Evolutionary conservation across 176 grass and related monocot genomes (phyloP).

Genomic region (barley (Hordeum vulgare)): MorexV3_pseudomolecules_assembly NC_058522.1:522336069-522336568

Average conservation of each 20-base stretch:
- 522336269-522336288: background rate
- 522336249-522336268: background rate
- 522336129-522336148: background rate
- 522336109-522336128: background rate
- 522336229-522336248: slow-evolving; percentile 29
- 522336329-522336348: background rate
- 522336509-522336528: background rate
- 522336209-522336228: background rate
- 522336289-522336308: background rate
- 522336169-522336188: background rate
- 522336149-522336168: background rate
- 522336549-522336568: background rate
- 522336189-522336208: background rate
- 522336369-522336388: slow-evolving; percentile 11
- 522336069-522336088: background rate
- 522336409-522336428: slow-evolving; percentile 22
- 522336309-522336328: background rate
- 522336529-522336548: slow-evolving; percentile 17
- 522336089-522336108: background rate
- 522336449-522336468: slow-evolving; percentile 1
- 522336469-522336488: background rate
- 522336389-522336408: slow-evolving; percentile 8
- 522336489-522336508: slow-evolving; percentile 14
- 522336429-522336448: slow-evolving; percentile 12
- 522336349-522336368: background rate